Conservation (phyloP, 352 stramenopile genomes). For the Globisporangium nagaii region DNA sequence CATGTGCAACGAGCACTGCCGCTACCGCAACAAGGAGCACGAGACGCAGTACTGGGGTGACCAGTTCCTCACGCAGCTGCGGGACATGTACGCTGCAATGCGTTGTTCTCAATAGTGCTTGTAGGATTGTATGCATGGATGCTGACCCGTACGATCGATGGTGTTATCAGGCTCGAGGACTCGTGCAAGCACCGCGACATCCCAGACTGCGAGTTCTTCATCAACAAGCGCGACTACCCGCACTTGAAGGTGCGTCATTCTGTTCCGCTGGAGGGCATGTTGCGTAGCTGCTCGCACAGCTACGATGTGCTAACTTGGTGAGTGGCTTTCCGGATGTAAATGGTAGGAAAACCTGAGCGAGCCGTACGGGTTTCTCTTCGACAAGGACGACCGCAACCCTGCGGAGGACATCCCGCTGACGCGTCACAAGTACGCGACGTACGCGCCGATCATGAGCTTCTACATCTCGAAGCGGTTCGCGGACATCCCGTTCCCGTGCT, state of each 20-base stretch:
- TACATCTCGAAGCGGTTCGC: conserved; percentile 94
- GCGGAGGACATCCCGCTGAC: conserved; percentile 91
- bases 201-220: conserved; percentile 99
- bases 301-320: neutral
- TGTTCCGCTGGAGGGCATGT: too few relatives aligned
- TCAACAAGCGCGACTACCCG: conserved; percentile 99
- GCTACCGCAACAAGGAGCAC: conserved; percentile 81
- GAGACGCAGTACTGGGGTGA: conserved; percentile 97
- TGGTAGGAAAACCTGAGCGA: conserved; percentile 93
- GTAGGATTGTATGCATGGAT: neutral
- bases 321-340: neutral
- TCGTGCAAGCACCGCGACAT: conserved; percentile 92
- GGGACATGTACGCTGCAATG: conserved; percentile 83
- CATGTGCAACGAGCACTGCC: conserved; percentile 96
- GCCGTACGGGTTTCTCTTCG: conserved; percentile 98
- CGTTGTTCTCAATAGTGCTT: neutral
- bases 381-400: conserved; percentile 95
- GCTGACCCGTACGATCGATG: too few relatives aligned
- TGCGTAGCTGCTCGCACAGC: too few relatives aligned
- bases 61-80: conserved; percentile 94
- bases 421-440: conserved; percentile 87
- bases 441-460: conserved; percentile 97
- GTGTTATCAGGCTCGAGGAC: conserved; percentile 80
- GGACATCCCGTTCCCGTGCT: conserved; percentile 97
- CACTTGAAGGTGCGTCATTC: conserved; percentile 94